phyloP scores from a whole-genome alignment of 148 eudicot genomes.

The Gaultheria prostrata region DNA sequence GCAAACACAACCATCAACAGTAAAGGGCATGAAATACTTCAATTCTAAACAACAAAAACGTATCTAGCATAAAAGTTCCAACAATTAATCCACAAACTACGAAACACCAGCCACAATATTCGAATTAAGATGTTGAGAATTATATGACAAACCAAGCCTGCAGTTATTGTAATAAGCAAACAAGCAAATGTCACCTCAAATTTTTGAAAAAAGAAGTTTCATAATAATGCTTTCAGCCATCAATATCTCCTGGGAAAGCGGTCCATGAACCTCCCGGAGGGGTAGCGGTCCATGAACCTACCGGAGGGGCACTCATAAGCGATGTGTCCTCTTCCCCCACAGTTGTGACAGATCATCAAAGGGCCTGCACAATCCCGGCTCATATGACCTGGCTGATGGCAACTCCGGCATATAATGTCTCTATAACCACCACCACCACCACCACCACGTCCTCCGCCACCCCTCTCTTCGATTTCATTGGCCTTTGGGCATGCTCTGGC shows the following conservation, averaged over 20 bases:
- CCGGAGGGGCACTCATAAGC: slow-evolving; percentile 87
- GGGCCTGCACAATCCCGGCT: slow-evolving; percentile 77
- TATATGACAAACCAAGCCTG: not conserved
- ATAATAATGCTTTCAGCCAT: slow-evolving; percentile 9
- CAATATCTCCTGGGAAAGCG: slow-evolving; percentile 80
- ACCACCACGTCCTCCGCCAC: slow-evolving; percentile 31
- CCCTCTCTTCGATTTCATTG: slow-evolving; percentile 44
- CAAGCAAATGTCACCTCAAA: slow-evolving; percentile 5
- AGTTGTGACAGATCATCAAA: slow-evolving; percentile 79
- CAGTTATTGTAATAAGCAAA: slow-evolving; percentile 1
- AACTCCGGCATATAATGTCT: slow-evolving; percentile 75
- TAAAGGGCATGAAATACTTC: not conserved
- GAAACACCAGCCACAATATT: not conserved
- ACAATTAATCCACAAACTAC: not conserved
- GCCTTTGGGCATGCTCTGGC: slow-evolving; percentile 83
- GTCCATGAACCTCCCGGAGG: slow-evolving; percentile 24
- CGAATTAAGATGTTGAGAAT: not conserved
- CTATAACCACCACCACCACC: slow-evolving; percentile 50
- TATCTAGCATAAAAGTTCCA: not conserved
- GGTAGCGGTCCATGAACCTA: slow-evolving; percentile 42
- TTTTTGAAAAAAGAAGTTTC: not conserved
- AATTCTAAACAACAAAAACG: not conserved
- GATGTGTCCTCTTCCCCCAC: slow-evolving; percentile 94
- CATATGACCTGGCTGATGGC: slow-evolving; percentile 90
- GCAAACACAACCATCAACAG: not conserved